Evolutionary conservation across 495 filamentous ascomycete genomes (phyloP).

Genomic region (Penicillium lividum): DNA sequence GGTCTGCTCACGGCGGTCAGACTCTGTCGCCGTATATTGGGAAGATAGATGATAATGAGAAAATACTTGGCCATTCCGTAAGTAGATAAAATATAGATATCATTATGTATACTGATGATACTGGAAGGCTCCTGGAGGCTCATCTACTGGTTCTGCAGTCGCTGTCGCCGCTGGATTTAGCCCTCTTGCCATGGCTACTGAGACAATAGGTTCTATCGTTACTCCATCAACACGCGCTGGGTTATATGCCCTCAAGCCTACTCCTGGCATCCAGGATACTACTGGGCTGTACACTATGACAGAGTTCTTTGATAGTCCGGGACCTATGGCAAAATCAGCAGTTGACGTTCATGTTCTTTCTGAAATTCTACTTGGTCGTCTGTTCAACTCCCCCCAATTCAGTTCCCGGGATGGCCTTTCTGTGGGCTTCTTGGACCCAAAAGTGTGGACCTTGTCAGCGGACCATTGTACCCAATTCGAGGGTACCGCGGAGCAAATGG

Average conservation of each 20-base stretch:
- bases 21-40: slow-evolving; percentile 44
- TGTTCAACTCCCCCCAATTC: background rate
- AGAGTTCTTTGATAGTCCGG: slow-evolving; percentile 11
- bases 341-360: slow-evolving; percentile 10
- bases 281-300: slow-evolving; percentile 21
- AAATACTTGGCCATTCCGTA: slow-evolving; percentile 27
- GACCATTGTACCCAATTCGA: slow-evolving; percentile 3
- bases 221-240: slow-evolving; percentile 36
- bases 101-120: slow-evolving; percentile 1
- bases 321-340: slow-evolving; percentile 10
- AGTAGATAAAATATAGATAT: background rate
- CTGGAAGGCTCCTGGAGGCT: slow-evolving; percentile 40
- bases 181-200: slow-evolving; percentile 42
- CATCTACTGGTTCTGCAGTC: slow-evolving; percentile 49
- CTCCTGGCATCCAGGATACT: slow-evolving; percentile 22
- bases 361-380: slow-evolving; percentile 8
- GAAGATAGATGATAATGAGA: slow-evolving; percentile 21
- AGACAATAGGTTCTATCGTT: slow-evolving; percentile 45
- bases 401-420: slow-evolving; percentile 6
- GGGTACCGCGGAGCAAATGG: slow-evolving; percentile 11
- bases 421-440: slow-evolving; percentile 8
- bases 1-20: slow-evolving; percentile 46
- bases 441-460: background rate
- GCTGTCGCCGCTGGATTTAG: slow-evolving; percentile 42
- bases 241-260: slow-evolving; percentile 39